Evolutionary conservation across 2,329 filamentous ascomycete species (phyloP).

Genomic region (Orbilia ellipsospora): DNA sequence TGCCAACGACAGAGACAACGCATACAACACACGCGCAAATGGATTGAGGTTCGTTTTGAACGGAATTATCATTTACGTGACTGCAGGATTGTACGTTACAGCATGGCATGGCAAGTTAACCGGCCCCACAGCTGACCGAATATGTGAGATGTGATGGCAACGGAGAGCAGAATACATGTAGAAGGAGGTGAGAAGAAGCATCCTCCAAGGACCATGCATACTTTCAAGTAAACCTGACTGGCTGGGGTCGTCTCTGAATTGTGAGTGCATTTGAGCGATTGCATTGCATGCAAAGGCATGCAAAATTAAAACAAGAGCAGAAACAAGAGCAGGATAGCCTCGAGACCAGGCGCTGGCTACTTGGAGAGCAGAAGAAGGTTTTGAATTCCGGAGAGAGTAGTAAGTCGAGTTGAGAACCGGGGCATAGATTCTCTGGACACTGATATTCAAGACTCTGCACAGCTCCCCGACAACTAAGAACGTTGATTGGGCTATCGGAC

Average conservation of each 20-base stretch:
- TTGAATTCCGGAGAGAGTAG: constrained; percentile 5
- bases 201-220: constrained; percentile 33
- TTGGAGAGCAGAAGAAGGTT: neutral
- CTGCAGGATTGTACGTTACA: constrained; percentile 1
- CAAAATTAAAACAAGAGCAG: constrained; percentile 3
- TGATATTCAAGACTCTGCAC: neutral
- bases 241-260: constrained; percentile 23
- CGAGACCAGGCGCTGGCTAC: no score
- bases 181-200: neutral
- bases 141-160: constrained; percentile 24
- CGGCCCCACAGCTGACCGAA: neutral
- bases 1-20: constrained; percentile 53
- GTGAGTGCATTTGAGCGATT: constrained; percentile 48
- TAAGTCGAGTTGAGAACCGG: neutral
- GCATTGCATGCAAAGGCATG: constrained; percentile 43
- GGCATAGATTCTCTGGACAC: neutral
- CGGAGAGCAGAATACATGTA: constrained; percentile 1
- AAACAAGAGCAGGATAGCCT: neutral
- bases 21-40: constrained; percentile 38
- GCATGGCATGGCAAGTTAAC: constrained; percentile 1
- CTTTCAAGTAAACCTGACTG: constrained; percentile 25
- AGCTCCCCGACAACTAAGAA: neutral
- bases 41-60: neutral
- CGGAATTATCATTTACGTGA: neutral
- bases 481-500: constrained; percentile 11